A percentile compares a stretch with the other conserved stretches of the same genome.
These are phyloP conservation scores for Astrothelium macrocarpum DNA, from an alignment of 495 filamentous ascomycete genomes.

Conservation along the genomic window DNA sequence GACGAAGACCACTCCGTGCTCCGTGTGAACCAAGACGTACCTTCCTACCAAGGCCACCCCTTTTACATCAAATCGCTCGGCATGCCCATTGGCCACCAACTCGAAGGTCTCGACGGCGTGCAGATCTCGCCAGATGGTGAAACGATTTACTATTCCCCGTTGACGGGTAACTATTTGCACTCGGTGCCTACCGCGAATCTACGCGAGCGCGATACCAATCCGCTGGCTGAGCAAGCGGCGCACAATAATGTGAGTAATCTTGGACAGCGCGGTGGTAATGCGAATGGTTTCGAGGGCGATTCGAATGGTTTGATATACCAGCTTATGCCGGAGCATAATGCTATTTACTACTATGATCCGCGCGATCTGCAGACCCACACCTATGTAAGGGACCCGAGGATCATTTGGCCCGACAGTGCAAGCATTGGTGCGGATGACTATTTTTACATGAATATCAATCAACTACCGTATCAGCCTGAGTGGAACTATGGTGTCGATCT, in stretches of 20 bases:
- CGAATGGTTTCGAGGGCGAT: conserved; percentile 34
- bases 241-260: conserved; percentile 30
- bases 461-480: conserved; percentile 33
- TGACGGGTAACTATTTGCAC: conserved; percentile 31
- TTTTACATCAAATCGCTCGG: conserved; percentile 24
- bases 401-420: conserved; percentile 35
- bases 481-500: conserved; percentile 28
- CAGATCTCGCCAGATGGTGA: conserved; percentile 32
- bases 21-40: conserved; percentile 25
- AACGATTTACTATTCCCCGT: conserved; percentile 31
- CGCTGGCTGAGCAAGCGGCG: conserved; percentile 30
- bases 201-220: conserved; percentile 22
- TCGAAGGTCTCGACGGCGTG: conserved; percentile 33
- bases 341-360: conserved; percentile 32
- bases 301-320: conserved; percentile 33
- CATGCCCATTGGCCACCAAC: conserved; percentile 20
- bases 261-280: conserved; percentile 33
- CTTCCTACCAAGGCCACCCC: conserved; percentile 30
- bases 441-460: conserved; percentile 38
- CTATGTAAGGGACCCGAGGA: conserved; percentile 35
- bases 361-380: conserved; percentile 24
- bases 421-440: conserved; percentile 33
- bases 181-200: conserved; percentile 28
- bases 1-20: conserved; percentile 31
- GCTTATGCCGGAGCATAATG: conserved; percentile 35